Evolutionary conservation across 164 flowering plant species (phyloP), one percentile per base, ranked within the genome.

Genomic region (Litsea cubeba): DNA sequence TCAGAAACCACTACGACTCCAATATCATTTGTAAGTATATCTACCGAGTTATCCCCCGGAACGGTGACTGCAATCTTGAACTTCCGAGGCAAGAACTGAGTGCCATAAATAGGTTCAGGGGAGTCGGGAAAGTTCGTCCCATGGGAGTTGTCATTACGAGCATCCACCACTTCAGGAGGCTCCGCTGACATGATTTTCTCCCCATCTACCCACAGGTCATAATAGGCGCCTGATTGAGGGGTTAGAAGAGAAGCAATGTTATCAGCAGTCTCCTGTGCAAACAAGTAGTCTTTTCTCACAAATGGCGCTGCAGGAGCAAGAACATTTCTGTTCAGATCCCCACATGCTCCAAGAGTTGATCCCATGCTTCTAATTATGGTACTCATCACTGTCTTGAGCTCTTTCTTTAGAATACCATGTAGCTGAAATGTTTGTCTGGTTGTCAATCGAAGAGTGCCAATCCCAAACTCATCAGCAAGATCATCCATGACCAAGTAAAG

Each of bases 291-390:
- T 83, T 92, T 92, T 72, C 87, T 87, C 7, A 67, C 75, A 79
- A 87, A 73, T 60, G 98, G 98, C 14, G 99, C 99, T 76, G 99
- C 92, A 71, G 99, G 99, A 79, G 99, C 99, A 83, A 95, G 94
- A 75, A 95, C 99, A 77, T 95, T 95, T 77, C 99, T 86, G 80
- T 95, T 95, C 50, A 95, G 89, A 82, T 95, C 99, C 69, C 99
- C 99, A 76, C 99, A 95, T n/a, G 99, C 99, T 80, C 99, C 99
- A 84, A 95, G 97, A 69, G 97, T 93, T 46, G 97, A 93, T 11
- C 97, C 97, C 99, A 93, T 95, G 77, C 71, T 87, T 69, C 50
- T 82, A 62, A 95, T 93, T 50, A 95, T 91, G 58, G 90, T 83
- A 74, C 94, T 87, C 97, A 93, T 93, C 17, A 93, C 99, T 7